phyloP scores from a whole-genome alignment of 208 protist species.

The Crithidia thermophila region DNA sequence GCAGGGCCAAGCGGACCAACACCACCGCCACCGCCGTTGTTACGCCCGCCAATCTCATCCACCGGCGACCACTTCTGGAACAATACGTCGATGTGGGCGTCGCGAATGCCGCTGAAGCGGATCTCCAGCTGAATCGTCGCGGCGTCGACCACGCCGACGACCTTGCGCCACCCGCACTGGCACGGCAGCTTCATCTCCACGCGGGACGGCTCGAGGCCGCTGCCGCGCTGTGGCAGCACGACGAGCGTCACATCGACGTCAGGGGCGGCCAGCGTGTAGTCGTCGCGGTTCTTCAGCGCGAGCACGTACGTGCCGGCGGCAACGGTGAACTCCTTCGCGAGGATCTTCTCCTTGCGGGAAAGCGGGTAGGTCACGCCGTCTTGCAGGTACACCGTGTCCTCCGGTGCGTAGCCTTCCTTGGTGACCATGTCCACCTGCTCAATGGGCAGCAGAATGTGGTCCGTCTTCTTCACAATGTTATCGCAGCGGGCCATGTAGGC shows the following conservation, averaged over 20 bases:
- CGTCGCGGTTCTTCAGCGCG: constrained; percentile 71
- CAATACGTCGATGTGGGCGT: constrained; percentile 72
- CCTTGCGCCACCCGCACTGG: constrained; percentile 64
- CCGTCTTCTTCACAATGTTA: constrained; percentile 63
- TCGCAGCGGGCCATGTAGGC: constrained; percentile 80
- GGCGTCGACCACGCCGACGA: constrained; percentile 50
- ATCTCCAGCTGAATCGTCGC: constrained; percentile 52
- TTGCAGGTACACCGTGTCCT: constrained; percentile 51
- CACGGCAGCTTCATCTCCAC: constrained; percentile 50
- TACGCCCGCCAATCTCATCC: constrained; percentile 11
- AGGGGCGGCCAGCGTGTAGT: constrained; percentile 74
- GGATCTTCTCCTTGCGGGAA: constrained; percentile 44
- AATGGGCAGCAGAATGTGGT: constrained; percentile 70
- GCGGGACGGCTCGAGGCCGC: constrained; percentile 32
- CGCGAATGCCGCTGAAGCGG: constrained; percentile 57
- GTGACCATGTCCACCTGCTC: constrained; percentile 53
- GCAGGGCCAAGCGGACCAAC: constrained; percentile 2
- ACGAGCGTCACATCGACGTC: constrained; percentile 45
- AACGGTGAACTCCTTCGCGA: constrained; percentile 51
- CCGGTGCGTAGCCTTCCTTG: constrained; percentile 49
- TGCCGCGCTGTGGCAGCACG: constrained; percentile 39
- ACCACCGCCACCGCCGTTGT: constrained; percentile 5
- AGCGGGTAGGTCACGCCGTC: constrained; percentile 49
- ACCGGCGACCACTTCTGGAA: constrained; percentile 51
- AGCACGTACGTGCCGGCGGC: constrained; percentile 73